phyloP scores from a whole-genome alignment of 768 basidiomycete species.

The Boletus barrowsii region DNA sequence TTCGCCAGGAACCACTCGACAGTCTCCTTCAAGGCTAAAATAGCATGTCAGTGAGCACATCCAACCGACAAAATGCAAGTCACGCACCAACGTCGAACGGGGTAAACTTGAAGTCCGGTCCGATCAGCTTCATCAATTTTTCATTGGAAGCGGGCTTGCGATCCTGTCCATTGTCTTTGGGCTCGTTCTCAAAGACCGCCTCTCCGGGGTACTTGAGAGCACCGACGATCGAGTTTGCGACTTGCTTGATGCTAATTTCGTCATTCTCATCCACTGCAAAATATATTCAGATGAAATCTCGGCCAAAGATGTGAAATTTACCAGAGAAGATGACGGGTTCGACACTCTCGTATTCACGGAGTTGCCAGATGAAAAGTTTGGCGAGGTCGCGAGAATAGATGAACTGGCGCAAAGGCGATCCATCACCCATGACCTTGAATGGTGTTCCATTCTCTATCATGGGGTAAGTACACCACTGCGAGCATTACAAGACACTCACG shows the following conservation, averaged over 20 bases:
- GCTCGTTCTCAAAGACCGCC: slow-evolving; percentile 67
- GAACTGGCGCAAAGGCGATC: slow-evolving; percentile 93
- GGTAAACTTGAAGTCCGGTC: slow-evolving; percentile 78
- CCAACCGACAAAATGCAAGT: background rate
- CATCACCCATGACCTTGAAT: slow-evolving; percentile 86
- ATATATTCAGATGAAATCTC: background rate
- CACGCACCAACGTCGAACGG: slow-evolving; percentile 77
- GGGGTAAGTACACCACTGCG: background rate
- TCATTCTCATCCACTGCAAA: slow-evolving; percentile 82
- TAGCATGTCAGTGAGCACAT: background rate
- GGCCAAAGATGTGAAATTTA: slow-evolving; percentile 27
- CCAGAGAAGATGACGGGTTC: slow-evolving; percentile 93
- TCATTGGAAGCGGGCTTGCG: slow-evolving; percentile 94
- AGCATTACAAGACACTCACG: slow-evolving; percentile 40
- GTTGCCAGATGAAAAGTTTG: slow-evolving; percentile 90
- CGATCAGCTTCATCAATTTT: slow-evolving; percentile 74
- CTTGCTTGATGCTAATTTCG: slow-evolving; percentile 88
- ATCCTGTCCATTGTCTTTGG: slow-evolving; percentile 85
- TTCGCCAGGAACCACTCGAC: slow-evolving; percentile 89
- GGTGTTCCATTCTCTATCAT: slow-evolving; percentile 70
- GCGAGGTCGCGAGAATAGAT: slow-evolving; percentile 97
- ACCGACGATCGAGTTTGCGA: slow-evolving; percentile 88
- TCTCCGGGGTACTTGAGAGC: slow-evolving; percentile 76
- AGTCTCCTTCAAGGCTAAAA: slow-evolving; percentile 65
- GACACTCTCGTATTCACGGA: slow-evolving; percentile 87